Base-by-base conservation (phyloP, 2,329 filamentous ascomycete species). In the Stachybotrys chartarum region DNA sequence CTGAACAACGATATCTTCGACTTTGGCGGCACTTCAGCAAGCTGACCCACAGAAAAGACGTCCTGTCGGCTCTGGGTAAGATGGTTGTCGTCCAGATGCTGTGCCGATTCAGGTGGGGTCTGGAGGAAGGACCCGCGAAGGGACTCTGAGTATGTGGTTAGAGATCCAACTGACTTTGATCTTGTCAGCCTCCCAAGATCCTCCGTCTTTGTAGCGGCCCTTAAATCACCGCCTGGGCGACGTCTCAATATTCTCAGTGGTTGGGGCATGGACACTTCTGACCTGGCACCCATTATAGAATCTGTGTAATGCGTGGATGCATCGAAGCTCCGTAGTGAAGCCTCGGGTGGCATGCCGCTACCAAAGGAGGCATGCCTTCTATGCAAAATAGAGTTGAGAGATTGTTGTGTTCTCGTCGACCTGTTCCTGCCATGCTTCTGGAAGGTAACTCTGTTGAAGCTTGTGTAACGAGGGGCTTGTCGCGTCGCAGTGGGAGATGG, bases 171-270 rank as follows among this genome's bases (percentile, higher is more conserved):
- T 12, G 83, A 86, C 45, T 74, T 78, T 16, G 83, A 82, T 64
- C 77, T 77, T 54, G 78, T 75, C 46, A 83, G 63, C 14, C 72
- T 64, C 8, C 85, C 81, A 4, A 86, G 68, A 35, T 89, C 85
- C 46, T 81, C 80, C 32, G 86, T 81, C 57, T 86, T 86, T 17
- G 79, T 80, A 44, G 82, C 86, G 16, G 85, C 86, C 58, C 86
- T 81, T 51, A 94, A 72, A 67, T 93, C 85, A 39, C 90, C 88
- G 51, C 89, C 90, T 7, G 88, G 90, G 14, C 86, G 80, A 65
- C 90, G 78, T 57, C 90, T 80, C 58, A 94, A 77, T 47, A 86
- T 77, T 49, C 85, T 81, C 7, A 82, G 71, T n/a, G 83, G 83
- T 18, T 73, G 72, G 1, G 80, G 77, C 51, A 78, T 68, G 2